Evolutionary conservation across 768 basidiomycete genomes (phyloP), one percentile per base, ranked within the genome.

Genomic region (Lentinula lateritia): DNA sequence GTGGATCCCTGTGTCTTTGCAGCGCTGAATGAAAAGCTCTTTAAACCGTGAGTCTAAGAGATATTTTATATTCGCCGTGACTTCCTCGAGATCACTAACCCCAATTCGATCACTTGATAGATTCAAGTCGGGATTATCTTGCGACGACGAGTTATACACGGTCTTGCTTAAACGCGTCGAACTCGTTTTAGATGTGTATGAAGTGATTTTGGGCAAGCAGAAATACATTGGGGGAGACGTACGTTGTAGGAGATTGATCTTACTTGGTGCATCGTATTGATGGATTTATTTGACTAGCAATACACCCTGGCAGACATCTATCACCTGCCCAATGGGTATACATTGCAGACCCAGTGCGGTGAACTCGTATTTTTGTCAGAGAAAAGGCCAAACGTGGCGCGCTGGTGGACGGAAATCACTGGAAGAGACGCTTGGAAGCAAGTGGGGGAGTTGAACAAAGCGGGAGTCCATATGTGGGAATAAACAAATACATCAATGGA

Each of bases 171-270:
- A 48, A 23, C 46, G 20, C 38, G 53, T 41, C 36, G 35, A 54
- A 54, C 53, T 54, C 53, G 46, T 48, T 48, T 12, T 88, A 20
- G 76, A 80, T 35, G 83, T 70, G 1, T 88, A 87, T 69, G 85
- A 88, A 34, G 60, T 64, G 12, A 83, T 88, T 59, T 74, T 89
- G 34, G 69, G 75, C 28, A 86, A 83, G 69, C 79, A 82, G 62
- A 79, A 77, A 64, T 87, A 83, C 68, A 66, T 87, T 39, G 83
- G 79, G 15, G 85, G 85, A 0, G 74, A 87, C 66, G 83, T 76
- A 43, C 59, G 74, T 67, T 4, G 20, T 12, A 20, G 6, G 16
- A 20, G 38, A 13, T 18, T 20, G 34, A 56, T 34, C 18, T 16
- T 54, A 36, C 5, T 20, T 23, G 8, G 16, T 15, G 61, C 28